These are phyloP conservation scores for Trametes pubescens DNA, from an alignment of 1,284 basidiomycete species.

Conservation along the genomic window DNA sequence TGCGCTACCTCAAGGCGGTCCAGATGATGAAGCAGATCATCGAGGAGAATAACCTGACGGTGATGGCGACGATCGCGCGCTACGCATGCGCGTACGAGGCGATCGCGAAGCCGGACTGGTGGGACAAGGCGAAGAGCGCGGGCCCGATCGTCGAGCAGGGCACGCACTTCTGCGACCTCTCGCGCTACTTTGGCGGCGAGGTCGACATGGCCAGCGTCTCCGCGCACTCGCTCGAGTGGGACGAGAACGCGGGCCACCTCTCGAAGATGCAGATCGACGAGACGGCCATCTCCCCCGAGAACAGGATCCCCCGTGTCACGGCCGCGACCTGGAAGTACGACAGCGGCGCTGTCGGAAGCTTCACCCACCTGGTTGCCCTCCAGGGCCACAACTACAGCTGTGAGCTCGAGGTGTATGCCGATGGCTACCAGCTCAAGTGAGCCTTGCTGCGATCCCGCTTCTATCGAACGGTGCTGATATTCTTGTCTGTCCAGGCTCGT, in stretches of 20 bases:
- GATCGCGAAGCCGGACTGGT: conserved; percentile 95
- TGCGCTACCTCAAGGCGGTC: conserved; percentile 93
- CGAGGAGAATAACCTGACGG: conserved; percentile 93
- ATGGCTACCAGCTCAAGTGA: conserved; percentile 85
- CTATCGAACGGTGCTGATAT: conserved; percentile 15
- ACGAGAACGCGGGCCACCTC: conserved; percentile 89
- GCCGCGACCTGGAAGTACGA: conserved; percentile 92
- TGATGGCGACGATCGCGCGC: conserved; percentile 96
- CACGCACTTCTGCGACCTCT: conserved; percentile 91
- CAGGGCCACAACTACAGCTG: conserved; percentile 94
- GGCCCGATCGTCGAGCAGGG: conserved; percentile 98
- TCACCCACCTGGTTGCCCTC: conserved; percentile 88
- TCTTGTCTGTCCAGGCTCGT: conserved; percentile 66
- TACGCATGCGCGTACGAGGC: conserved; percentile 95
- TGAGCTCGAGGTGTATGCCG: conserved; percentile 91
- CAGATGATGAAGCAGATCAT: conserved; percentile 99
- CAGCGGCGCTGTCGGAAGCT: conserved; percentile 89
- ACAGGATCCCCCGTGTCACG: conserved; percentile 84
- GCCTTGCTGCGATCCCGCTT: conserved; percentile 34
- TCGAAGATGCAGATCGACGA: conserved; percentile 87
- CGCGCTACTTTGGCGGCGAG: conserved; percentile 98
- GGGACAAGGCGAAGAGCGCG: conserved; percentile 93
- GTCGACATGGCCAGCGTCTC: conserved; percentile 88
- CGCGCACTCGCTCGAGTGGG: conserved; percentile 90
- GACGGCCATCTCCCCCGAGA: conserved; percentile 76